phyloP scores from a whole-genome alignment of 345 rosid genomes.

The Sapria himalayana region DNA sequence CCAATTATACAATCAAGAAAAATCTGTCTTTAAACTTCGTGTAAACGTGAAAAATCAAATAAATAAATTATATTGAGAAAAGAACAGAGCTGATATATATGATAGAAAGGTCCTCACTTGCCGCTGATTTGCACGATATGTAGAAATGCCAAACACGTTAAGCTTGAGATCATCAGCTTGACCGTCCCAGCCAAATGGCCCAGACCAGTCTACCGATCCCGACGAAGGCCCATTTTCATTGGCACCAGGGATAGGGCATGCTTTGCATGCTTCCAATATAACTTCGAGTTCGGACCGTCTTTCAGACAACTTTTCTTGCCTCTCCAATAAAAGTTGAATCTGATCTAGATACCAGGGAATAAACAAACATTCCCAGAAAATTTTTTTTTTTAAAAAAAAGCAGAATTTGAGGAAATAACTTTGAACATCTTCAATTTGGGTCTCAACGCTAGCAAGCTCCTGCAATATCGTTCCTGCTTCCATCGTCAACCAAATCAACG shows the following conservation, averaged over 20 bases:
- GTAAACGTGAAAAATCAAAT: not conserved
- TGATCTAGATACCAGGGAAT: conserved; percentile 18
- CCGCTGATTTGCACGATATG: conserved; percentile 66
- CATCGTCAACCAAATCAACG: too few relatives aligned
- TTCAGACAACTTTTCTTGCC: conserved; percentile 52
- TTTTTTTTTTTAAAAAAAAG: not conserved
- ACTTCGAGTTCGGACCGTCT: conserved; percentile 47
- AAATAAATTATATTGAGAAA: not conserved
- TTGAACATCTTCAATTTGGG: conserved; percentile 44
- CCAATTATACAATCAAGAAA: too few relatives aligned
- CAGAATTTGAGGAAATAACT: conserved; percentile 14
- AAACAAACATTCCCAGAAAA: not conserved
- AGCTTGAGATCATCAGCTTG: conserved; percentile 48
- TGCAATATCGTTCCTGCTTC: conserved; percentile 28
- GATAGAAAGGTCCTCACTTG: conserved; percentile 26
- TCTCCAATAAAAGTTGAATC: conserved; percentile 45
- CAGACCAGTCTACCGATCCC: conserved; percentile 37
- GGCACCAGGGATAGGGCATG: conserved; percentile 16
- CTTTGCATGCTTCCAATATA: conserved; percentile 30
- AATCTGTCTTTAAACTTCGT: not conserved
- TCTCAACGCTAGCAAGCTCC: conserved; percentile 40
- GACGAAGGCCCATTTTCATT: conserved; percentile 13
- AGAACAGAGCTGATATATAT: not conserved
- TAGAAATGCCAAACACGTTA: conserved; percentile 63
- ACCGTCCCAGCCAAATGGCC: conserved; percentile 67